Conservation (phyloP, 1,139 yeast genomes). For the Zygosaccharomyces pseudobailii region DNA sequence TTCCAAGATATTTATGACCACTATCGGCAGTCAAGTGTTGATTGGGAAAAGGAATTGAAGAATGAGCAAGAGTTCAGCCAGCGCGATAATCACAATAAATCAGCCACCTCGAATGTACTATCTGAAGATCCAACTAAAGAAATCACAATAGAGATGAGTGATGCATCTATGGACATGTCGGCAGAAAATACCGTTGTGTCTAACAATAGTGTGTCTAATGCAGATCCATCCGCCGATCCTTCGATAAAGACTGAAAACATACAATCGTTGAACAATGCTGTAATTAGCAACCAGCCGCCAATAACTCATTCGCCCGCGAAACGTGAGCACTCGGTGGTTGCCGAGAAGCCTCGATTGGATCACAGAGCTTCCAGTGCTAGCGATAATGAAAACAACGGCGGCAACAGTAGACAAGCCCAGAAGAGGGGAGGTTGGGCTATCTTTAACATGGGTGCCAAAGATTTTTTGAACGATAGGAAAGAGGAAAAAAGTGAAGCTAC, state of each 20-base stretch:
- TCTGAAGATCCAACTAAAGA: conserved; percentile 3
- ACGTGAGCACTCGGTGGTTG: neutral
- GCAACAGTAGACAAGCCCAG: neutral
- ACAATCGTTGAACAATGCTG: neutral
- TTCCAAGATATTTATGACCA: conserved; percentile 29
- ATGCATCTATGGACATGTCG: neutral
- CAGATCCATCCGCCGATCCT: neutral
- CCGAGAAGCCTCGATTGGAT: neutral
- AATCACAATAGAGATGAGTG: neutral
- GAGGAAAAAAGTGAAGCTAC: neutral
- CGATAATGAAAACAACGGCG: neutral
- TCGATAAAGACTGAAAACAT: neutral
- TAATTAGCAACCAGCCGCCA: neutral
- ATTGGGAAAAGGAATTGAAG: conserved; percentile 15
- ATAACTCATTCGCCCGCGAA: neutral
- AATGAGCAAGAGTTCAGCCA: conserved; percentile 3
- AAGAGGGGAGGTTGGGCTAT: conserved; percentile 4
- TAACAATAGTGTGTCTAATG: neutral
- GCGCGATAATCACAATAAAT: neutral
- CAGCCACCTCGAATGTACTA: neutral
- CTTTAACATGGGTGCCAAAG: conserved; percentile 2
- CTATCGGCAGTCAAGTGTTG: conserved; percentile 22
- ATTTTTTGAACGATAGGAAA: neutral
- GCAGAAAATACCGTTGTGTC: neutral
- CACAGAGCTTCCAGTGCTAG: neutral